phyloP scores from a whole-genome alignment of 371 early-diverging fungal species.

The Rhizopus sp. region DNA sequence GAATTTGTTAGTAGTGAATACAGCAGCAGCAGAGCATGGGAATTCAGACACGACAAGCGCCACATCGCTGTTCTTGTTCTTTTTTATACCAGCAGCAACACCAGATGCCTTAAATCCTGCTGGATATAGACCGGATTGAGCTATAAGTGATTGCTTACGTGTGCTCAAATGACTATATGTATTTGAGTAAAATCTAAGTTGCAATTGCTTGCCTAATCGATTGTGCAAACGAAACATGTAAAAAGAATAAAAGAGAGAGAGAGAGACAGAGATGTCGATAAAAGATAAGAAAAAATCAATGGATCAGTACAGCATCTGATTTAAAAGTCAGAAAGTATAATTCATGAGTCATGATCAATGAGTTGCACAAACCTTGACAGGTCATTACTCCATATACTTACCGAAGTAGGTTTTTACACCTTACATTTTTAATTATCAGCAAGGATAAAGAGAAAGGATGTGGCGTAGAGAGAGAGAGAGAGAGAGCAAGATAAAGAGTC shows the following conservation, averaged over 20 bases:
- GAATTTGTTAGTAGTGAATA: constrained; percentile 92
- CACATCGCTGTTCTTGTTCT: constrained; percentile 78
- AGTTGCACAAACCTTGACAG: no score
- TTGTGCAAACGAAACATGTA: constrained; percentile 16
- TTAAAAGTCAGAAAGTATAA: background rate
- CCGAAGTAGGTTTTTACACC: no score
- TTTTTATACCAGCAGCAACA: constrained; percentile 79
- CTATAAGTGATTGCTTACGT: constrained; percentile 50
- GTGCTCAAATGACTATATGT: constrained; percentile 35
- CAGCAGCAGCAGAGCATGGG: constrained; percentile 84
- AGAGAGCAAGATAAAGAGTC: no score
- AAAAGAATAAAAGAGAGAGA: constrained; percentile 8
- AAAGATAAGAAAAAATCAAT: constrained; percentile 6
- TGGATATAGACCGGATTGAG: constrained; percentile 68
- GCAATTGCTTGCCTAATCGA: background rate
- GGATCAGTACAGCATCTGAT: background rate
- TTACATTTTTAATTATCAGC: no score
- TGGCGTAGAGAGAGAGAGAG: no score
- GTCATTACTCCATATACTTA: no score
- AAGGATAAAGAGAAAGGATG: no score
- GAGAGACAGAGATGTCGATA: background rate
- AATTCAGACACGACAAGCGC: constrained; percentile 75
- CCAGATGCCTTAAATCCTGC: constrained; percentile 83
- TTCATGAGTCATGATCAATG: background rate
- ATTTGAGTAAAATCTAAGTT: constrained; percentile 19